A percentile compares a stretch with the other conserved stretches of the same genome.
Evolutionary conservation across 1,139 yeast species (phyloP).

Genomic region (Suhomyces ambrosiae): DNA sequence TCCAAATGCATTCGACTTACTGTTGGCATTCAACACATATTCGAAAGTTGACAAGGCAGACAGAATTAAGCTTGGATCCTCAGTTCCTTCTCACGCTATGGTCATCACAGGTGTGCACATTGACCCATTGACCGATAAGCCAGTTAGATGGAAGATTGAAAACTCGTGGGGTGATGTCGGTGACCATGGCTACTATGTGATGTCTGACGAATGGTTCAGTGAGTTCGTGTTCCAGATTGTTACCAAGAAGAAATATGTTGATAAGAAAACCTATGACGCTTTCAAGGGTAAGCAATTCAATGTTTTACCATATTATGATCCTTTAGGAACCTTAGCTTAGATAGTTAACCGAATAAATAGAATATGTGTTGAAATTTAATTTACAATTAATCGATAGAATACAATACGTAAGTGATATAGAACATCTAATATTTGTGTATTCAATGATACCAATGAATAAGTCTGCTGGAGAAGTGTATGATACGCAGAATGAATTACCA

Average conservation of each 20-base stretch:
- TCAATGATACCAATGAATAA: no score
- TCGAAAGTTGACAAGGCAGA: constrained; percentile 50
- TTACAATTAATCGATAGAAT: background rate
- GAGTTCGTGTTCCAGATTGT: constrained; percentile 86
- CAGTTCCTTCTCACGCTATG: constrained; percentile 88
- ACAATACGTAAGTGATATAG: no score
- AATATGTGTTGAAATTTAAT: no score
- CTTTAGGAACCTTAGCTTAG: constrained; percentile 79
- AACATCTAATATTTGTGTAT: no score
- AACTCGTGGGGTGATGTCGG: constrained; percentile 89
- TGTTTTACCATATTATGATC: constrained; percentile 77
- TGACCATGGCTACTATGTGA: constrained; percentile 70
- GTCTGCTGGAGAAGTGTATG: no score
- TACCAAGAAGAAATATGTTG: constrained; percentile 55
- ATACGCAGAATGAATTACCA: no score
- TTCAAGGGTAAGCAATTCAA: constrained; percentile 55
- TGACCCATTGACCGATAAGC: constrained; percentile 41
- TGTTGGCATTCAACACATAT: constrained; percentile 63
- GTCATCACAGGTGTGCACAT: constrained; percentile 71
- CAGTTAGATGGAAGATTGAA: constrained; percentile 79
- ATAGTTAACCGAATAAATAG: no score
- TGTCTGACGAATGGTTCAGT: constrained; percentile 83
- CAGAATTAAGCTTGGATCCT: constrained; percentile 55
- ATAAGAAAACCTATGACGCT: constrained; percentile 44
- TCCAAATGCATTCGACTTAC: constrained; percentile 64